Evolutionary conservation across 306 rosid species (phyloP).

Genomic region (Vicia villosa): DNA sequence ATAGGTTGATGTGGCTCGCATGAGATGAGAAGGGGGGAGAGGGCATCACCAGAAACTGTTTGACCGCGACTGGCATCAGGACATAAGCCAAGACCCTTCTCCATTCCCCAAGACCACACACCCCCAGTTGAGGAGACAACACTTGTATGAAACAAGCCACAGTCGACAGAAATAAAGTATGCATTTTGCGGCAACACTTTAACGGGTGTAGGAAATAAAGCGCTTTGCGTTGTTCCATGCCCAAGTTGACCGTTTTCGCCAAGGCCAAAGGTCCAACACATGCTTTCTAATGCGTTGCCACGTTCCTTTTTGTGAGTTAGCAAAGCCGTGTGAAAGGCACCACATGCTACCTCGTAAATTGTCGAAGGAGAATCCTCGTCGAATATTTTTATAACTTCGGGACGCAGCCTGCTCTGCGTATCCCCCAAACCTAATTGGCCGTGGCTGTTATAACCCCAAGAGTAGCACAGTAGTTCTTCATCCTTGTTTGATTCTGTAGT

Average conservation of each 20-base stretch:
- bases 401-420: constrained; percentile 57
- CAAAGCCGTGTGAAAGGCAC: constrained; percentile 92
- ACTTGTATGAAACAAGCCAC: constrained; percentile 90
- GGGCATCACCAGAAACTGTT: constrained; percentile 59
- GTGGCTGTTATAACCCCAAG: constrained; percentile 81
- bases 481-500: constrained; percentile 58
- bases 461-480: constrained; percentile 71
- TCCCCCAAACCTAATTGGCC: constrained; percentile 96
- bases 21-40: constrained; percentile 57
- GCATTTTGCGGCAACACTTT: constrained; percentile 60
- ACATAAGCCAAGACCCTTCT: constrained; percentile 92
- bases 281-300: constrained; percentile 50
- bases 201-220: constrained; percentile 56
- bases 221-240: constrained; percentile 70
- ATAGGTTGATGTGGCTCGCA: constrained; percentile 44
- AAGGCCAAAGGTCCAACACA: constrained; percentile 85
- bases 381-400: constrained; percentile 57
- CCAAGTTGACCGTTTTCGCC: constrained; percentile 98
- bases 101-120: constrained; percentile 99
- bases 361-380: constrained; percentile 56
- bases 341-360: constrained; percentile 77
- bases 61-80: constrained; percentile 70
- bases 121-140: constrained; percentile 80
- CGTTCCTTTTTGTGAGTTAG: constrained; percentile 62
- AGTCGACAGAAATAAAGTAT: constrained; percentile 58